Percentiles rank a stretch among this genome's conserved stretches.
Evolutionary conservation across 176 grass and related monocot species (phyloP).

Genomic region (Ampelocalamus luodianensis): DNA sequence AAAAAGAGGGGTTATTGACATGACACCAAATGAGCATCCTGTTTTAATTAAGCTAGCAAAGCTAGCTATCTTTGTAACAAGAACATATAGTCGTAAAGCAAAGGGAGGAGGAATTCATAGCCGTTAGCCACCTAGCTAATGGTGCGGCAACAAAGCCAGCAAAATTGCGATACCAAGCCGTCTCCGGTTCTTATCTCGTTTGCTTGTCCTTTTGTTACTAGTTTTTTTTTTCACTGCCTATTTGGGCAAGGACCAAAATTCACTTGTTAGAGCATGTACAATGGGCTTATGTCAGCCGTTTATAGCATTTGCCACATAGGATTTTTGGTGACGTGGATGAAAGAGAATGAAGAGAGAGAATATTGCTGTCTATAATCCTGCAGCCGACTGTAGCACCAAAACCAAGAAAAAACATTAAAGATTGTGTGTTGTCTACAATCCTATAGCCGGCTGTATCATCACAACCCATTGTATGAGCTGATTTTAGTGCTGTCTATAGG

Average conservation of each 20-base stretch:
- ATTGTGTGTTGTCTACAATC: no score
- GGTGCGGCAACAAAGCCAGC: constrained; percentile 5
- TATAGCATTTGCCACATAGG: no score
- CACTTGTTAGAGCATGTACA: no score
- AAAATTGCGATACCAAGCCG: background rate
- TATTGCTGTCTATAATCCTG: no score
- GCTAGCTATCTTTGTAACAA: constrained; percentile 60
- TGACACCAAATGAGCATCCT: constrained; percentile 54
- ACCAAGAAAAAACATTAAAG: no score
- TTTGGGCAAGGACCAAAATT: background rate
- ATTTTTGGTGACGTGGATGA: no score
- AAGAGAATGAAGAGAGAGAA: no score
- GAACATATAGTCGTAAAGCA: constrained; percentile 56
- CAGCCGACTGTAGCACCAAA: no score
- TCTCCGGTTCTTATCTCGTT: background rate
- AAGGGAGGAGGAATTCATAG: constrained; percentile 46
- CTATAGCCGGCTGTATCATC: no score
- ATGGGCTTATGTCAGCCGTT: no score
- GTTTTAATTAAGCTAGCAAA: constrained; percentile 62
- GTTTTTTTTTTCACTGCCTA: background rate
- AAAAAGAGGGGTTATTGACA: constrained; percentile 46
- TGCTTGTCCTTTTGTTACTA: background rate
- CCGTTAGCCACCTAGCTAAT: constrained; percentile 40
- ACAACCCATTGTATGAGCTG: no score
- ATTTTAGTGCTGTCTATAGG: no score